These are phyloP conservation scores for Amphirosellinia nigrospora DNA, from an alignment of 495 filamentous ascomycete genomes.

Conservation along the genomic window DNA sequence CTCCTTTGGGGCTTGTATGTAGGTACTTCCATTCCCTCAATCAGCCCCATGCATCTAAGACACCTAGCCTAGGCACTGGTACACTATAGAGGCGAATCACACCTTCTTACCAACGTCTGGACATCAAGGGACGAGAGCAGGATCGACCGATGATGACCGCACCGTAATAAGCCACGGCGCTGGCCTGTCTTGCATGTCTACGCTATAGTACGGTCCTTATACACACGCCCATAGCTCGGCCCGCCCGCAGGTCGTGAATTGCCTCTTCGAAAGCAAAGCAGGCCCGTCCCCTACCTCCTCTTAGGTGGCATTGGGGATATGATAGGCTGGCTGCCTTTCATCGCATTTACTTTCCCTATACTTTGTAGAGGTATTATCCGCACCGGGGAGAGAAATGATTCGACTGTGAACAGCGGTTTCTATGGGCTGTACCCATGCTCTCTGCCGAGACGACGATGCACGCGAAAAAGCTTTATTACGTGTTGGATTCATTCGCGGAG, in stretches of 20 bases:
- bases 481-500: not conserved
- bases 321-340: not conserved
- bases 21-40: conserved; percentile 1
- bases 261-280: not conserved
- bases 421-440: not conserved
- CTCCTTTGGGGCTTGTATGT: conserved; percentile 3
- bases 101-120: not conserved
- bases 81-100: not conserved
- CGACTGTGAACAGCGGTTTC: not conserved
- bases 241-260: not conserved
- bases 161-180: conserved; percentile 18
- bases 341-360: not conserved
- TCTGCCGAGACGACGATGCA: not conserved
- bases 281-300: not conserved
- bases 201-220: not conserved
- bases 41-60: conserved; percentile 15
- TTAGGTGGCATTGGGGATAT: not conserved
- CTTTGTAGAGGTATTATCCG: not conserved
- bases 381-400: not conserved
- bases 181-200: conserved; percentile 6
- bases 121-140: not conserved
- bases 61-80: not conserved
- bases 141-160: conserved; percentile 12
- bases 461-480: not conserved
- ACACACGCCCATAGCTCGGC: not conserved